Evolutionary conservation across 352 stramenopile species (phyloP), one percentile per base, ranked within the genome.

Genomic region (Phytopythium litorale): DNA sequence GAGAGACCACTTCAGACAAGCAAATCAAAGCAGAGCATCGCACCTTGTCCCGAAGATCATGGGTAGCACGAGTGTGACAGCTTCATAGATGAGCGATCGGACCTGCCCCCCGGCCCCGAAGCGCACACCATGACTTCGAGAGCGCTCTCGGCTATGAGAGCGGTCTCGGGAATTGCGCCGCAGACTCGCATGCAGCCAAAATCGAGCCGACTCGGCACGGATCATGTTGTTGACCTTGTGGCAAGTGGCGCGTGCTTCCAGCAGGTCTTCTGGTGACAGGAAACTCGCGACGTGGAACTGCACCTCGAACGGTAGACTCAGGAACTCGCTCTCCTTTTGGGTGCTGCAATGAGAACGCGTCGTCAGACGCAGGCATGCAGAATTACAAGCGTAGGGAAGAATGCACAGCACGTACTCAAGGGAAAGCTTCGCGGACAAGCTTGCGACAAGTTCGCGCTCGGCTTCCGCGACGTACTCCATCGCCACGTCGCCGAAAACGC

Each of bases 171-270:
- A 76, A 62, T 80, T 90, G 51, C 84, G 82, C 57, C 81, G 77
- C 60, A 96, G 73, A 52, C 82, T 91, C 59, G 84, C 73, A 48
- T 94, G 86, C 48, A 92, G 64, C 87, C 87, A 96, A 70, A 91
- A 96, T 7, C 87, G 78, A 49, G 82, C 79, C 16, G 87, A 92
- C 55, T 96, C 87, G 7, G 87, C 87, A 58, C 82, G 86, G 42
- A 96, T 73, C 73, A 96, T 78, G 57, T 79, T 84, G 65, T 96
- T 93, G 13, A 96, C 71, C 56, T 86, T 89, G 66, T 91, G 81
- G 58, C 85, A 94, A 4, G 83, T 91, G 16, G 79, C 75, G 30
- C 87, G 79, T 3, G 77, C 76, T 7, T 91, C 75, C 40, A 96
- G 54, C 11, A 96, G 68, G 56, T 96, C 87, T 71, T 96, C 87